Base-by-base conservation (phyloP, 257 asterid species). In the Forsythia viridissima region DNA sequence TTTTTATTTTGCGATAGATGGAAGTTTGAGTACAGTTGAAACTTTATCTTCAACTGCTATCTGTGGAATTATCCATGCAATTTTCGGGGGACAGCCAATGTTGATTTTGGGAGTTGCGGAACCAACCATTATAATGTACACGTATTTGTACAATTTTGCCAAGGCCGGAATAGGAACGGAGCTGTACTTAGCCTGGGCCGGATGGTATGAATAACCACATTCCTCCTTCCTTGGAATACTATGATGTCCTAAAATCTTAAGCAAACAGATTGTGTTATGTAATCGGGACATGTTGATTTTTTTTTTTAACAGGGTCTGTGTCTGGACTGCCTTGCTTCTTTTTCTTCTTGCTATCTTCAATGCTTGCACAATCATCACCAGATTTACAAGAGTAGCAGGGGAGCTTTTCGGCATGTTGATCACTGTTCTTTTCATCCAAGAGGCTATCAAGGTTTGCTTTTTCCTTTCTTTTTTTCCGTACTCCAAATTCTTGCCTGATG, bases 321-420 rank as follows among this genome's bases (percentile, higher is more conserved):
- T 88, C 37, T 90, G 94, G 94, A 86, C 89, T 8, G 85, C 94
- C 4, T 30, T 84, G 81, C 16, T 88, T 77, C 85, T 90, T 55
- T 85, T 88, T 75, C 85, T 88, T 74, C 88, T 90, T 61, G 94
- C 94, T 77, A 80, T 82, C 80, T 84, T 87, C 79, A 75, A 90
- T 42, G 91, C 94, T 79, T 88, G 92, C 69, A 70, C 87, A 12
- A 75, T 90, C 76, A 82, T 78, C 51, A 74, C 79, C 46, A 93
- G 94, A 80, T 94, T 94, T 85, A 94, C 98, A 4, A 91, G 98
- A 86, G 87, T 92, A 68, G 97, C 98, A 42, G 97, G 97, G 81
- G 98, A 94, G 75, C 96, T 92, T 66, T 94, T 94, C 67, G 96
- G 98, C 91, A 94, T 94, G 98, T 84, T 92, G 80, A 94, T 94